These are phyloP conservation scores for Arctium minus DNA, from an alignment of 129 eudicot genomes.

Conservation along the genomic window DNA sequence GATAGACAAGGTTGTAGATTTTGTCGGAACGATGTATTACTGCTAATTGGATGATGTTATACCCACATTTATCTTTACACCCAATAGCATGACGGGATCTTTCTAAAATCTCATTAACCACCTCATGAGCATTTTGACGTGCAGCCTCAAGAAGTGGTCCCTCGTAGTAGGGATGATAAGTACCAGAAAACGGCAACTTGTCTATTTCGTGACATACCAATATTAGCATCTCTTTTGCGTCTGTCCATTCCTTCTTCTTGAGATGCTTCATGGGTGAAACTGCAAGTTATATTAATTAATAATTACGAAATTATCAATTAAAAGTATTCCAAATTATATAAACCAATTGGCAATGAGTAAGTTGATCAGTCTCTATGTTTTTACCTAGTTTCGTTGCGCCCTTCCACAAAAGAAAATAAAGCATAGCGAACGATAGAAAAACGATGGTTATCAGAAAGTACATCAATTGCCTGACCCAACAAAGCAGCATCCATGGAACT, in stretches of 20 bases:
- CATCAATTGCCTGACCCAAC: neutral
- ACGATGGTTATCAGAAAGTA: neutral
- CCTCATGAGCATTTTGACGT: conserved; percentile 7
- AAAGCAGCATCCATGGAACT: neutral
- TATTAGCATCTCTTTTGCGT: neutral
- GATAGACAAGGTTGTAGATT: conserved; percentile 18
- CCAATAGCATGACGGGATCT: neutral
- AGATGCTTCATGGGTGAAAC: neutral
- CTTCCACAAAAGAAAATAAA: neutral
- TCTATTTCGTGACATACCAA: neutral
- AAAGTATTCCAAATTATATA: too few relatives aligned
- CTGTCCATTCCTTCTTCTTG: neutral
- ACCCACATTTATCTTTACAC: neutral
- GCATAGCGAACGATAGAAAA: neutral
- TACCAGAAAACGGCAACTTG: neutral
- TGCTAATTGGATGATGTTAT: conserved; percentile 21
- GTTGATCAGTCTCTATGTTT: neutral
- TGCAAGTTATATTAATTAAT: neutral
- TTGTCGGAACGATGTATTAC: conserved; percentile 15
- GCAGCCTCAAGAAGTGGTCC: conserved; percentile 18
- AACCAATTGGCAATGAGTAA: too few relatives aligned
- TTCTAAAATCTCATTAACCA: conserved; percentile 12
- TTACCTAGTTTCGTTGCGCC: neutral
- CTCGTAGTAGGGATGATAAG: neutral
- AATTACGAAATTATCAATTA: too few relatives aligned